Evolutionary conservation across 2,329 filamentous ascomycete species (phyloP).

Genomic region (Exophiala mesophila): DNA sequence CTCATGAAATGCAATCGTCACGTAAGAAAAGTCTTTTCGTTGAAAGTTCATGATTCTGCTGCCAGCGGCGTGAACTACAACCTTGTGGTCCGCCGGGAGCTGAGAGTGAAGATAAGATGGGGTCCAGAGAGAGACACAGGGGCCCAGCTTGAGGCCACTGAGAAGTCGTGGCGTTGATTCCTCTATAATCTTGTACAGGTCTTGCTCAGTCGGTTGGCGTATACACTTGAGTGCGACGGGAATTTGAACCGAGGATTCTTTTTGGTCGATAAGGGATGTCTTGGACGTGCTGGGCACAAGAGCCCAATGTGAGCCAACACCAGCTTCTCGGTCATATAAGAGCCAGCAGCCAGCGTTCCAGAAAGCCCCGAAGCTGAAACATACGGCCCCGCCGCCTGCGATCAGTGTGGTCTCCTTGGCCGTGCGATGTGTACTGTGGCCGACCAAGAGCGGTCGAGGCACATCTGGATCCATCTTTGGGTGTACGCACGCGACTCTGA

Average conservation of each 20-base stretch:
- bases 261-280: conserved; percentile 1
- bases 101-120: conserved; percentile 60
- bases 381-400: conserved; percentile 76
- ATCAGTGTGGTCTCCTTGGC: conserved; percentile 53
- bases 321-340: conserved; percentile 34
- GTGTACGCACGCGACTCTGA: conserved; percentile 28
- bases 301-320: conserved; percentile 31
- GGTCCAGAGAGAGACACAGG: conserved; percentile 64
- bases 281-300: conserved; percentile 24
- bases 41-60: conserved; percentile 71
- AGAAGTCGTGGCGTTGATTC: conserved; percentile 61
- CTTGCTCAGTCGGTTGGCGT: conserved; percentile 9
- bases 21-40: conserved; percentile 75
- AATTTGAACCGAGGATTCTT: conserved; percentile 2
- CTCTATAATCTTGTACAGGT: conserved; percentile 56
- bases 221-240: conserved; percentile 8
- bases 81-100: conserved; percentile 58
- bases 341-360: conserved; percentile 65
- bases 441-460: conserved; percentile 64
- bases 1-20: conserved; percentile 59
- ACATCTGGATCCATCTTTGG: conserved; percentile 29
- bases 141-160: conserved; percentile 60
- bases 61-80: conserved; percentile 66
- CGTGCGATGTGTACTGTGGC: conserved; percentile 54
- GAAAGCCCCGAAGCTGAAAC: conserved; percentile 84